These are phyloP conservation scores for Sphagnum magellanicum DNA, from an alignment of 228 moss, liverwort and hornwort genomes.

Conservation along the genomic window DNA sequence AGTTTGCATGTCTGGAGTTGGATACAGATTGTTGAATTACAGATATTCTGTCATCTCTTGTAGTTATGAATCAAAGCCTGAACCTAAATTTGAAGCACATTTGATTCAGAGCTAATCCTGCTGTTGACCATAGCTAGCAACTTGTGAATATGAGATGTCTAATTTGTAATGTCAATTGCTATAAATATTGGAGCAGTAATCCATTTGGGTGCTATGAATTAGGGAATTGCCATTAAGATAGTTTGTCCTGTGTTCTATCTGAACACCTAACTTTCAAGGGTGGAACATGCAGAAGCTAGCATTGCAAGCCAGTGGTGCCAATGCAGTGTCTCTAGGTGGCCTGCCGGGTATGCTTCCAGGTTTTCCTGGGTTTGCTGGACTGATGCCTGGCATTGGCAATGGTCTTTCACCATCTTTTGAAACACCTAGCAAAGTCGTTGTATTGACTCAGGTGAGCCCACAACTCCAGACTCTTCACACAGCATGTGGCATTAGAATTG, in stretches of 20 bases:
- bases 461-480: not conserved
- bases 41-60: too few species aligned
- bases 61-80: too few species aligned
- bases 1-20: too few species aligned
- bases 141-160: not conserved
- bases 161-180: not conserved
- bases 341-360: conserved; percentile 53
- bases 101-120: not conserved
- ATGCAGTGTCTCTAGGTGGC: conserved; percentile 73
- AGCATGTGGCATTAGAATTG: not conserved
- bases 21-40: too few species aligned
- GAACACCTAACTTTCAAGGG: not conserved
- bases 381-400: conserved; percentile 40
- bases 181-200: not conserved
- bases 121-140: not conserved
- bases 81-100: not conserved
- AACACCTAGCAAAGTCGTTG: conserved; percentile 64
- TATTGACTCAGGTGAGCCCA: conserved; percentile 55
- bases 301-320: conserved; percentile 76
- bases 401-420: conserved; percentile 26
- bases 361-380: conserved; percentile 51
- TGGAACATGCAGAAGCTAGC: conserved; percentile 70
- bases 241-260: not conserved
- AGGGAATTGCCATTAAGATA: not conserved
- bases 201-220: not conserved